Conservation (phyloP, 306 rosid genomes). For the Ceratonia siliqua region DNA sequence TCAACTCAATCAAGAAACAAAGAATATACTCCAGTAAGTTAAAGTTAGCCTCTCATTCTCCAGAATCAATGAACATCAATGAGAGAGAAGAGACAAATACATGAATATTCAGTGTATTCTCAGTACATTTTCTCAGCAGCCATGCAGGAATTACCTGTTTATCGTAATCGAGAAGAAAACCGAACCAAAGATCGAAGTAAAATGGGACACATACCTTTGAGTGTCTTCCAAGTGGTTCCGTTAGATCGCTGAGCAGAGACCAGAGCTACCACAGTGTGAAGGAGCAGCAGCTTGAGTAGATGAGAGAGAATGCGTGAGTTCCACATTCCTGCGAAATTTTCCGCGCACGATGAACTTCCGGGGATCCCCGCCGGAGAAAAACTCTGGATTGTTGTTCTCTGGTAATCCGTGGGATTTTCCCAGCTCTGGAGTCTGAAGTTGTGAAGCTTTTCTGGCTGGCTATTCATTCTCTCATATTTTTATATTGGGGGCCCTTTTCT, state of each 20-base stretch:
- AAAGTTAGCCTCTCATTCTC: not conserved
- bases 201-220: constrained; percentile 46
- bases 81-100: not conserved
- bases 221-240: constrained; percentile 56
- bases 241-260: constrained; percentile 84
- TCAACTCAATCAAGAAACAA: not conserved
- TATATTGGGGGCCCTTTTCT: no score
- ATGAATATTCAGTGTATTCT: not conserved
- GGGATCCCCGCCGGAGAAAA: not conserved
- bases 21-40: not conserved
- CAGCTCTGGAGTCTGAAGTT: no score
- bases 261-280: constrained; percentile 39
- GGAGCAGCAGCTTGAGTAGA: constrained; percentile 39
- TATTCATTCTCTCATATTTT: no score
- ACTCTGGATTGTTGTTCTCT: not conserved
- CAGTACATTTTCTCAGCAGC: not conserved
- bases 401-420: constrained; percentile 34
- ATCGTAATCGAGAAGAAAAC: not conserved
- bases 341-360: not conserved
- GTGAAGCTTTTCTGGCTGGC: no score
- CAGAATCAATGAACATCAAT: not conserved
- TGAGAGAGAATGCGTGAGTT: constrained; percentile 39
- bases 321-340: constrained; percentile 44
- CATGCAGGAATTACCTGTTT: not conserved
- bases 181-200: not conserved